A percentile compares a stretch with the other conserved stretches of the same genome.
phyloP scores from a whole-genome alignment of 208 protist species.

The Trypanosoma congolense region DNA sequence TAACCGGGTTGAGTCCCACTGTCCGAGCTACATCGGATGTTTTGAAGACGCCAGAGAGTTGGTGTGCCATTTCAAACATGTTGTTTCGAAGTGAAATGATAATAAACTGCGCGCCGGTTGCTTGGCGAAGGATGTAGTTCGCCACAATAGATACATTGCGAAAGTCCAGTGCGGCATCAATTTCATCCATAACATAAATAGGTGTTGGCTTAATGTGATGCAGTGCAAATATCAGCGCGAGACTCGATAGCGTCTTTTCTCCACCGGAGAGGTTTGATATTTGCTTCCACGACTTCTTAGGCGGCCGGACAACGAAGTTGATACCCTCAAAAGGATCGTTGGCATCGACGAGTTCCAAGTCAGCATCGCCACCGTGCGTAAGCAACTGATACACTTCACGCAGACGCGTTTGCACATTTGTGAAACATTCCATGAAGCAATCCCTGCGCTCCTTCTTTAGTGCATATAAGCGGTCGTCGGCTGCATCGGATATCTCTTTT shows the following conservation, averaged over 20 bases:
- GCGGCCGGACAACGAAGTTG: constrained; percentile 97
- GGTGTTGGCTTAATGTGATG: constrained; percentile 99
- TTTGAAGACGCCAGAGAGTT: constrained; percentile 99
- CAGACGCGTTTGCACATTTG: constrained; percentile 95
- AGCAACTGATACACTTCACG: constrained; percentile 99
- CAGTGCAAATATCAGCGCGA: constrained; percentile 99
- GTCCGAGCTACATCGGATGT: constrained; percentile 96
- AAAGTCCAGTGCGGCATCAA: constrained; percentile 99
- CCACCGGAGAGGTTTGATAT: constrained; percentile 99
- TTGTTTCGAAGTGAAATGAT: constrained; percentile 99
- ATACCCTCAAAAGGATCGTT: constrained; percentile 99
- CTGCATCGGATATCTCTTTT: constrained; percentile 65
- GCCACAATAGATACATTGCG: constrained; percentile 98
- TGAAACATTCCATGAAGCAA: constrained; percentile 98
- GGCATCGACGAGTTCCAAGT: constrained; percentile 99
- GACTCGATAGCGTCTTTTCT: constrained; percentile 99
- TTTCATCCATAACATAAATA: constrained; percentile 99
- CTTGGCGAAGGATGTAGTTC: constrained; percentile 98
- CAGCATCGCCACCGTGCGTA: constrained; percentile 99
- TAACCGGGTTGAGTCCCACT: constrained; percentile 94
- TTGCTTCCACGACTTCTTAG: constrained; percentile 99
- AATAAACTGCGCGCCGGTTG: constrained; percentile 99
- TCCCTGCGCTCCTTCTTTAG: constrained; percentile 86
- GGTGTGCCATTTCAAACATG: constrained; percentile 98
- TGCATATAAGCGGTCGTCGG: constrained; percentile 44